Conservation (phyloP, 2,329 filamentous ascomycete genomes). For the Hymenoscyphus fraxineus region DNA sequence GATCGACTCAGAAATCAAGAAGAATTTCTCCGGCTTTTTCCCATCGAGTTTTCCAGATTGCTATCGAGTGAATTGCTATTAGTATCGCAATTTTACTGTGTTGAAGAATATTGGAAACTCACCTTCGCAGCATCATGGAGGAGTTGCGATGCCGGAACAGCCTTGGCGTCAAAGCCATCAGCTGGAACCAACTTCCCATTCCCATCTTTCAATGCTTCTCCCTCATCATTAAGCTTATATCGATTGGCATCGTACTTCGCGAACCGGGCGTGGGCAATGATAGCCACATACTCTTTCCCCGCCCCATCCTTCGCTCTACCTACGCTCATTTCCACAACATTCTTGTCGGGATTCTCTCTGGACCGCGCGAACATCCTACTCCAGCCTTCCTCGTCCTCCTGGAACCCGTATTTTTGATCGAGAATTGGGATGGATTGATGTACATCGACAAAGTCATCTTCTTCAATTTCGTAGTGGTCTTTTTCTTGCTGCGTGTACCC, state of each 20-base stretch:
- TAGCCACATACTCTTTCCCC: conserved; percentile 4
- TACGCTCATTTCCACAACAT: neutral
- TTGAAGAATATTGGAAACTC: neutral
- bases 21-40: neutral
- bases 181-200: neutral
- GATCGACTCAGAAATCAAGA: neutral
- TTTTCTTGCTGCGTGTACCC: neutral
- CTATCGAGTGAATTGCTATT: neutral
- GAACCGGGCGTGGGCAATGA: conserved; percentile 1
- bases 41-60: neutral
- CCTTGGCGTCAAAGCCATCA: neutral
- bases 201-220: neutral
- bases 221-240: neutral
- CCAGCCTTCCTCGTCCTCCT: neutral
- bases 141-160: neutral
- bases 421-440: neutral
- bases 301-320: neutral
- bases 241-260: neutral
- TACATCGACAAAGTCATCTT: neutral
- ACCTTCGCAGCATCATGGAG: conserved; percentile 1
- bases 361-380: neutral
- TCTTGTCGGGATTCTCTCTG: neutral
- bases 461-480: neutral
- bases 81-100: neutral
- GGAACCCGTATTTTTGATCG: conserved; percentile 2